Evolutionary conservation across 192 early-diverging fungal genomes (phyloP), one percentile per base, ranked within the genome.

Genomic region (Coemansia sp.): DNA sequence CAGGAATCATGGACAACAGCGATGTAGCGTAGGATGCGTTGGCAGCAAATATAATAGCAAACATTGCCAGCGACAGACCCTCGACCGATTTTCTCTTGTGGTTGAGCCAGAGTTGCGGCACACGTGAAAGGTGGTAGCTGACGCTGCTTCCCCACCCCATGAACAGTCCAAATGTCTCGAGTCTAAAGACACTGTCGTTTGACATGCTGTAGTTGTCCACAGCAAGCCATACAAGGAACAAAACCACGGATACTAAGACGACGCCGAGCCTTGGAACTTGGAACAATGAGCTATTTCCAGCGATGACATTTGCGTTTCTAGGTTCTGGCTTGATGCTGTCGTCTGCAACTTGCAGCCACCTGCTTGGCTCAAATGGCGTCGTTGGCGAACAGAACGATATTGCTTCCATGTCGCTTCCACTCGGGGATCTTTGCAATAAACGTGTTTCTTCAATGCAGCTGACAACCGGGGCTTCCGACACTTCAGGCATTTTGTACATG

Each of bases 81-180:
- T 90, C 82, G 14, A 87, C 85, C 3, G 90, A 91, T 59, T 83
- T 71, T 19, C 87, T 62, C 20, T 73, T 62, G 62, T 71, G 74
- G 68, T 92, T 93, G 46, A 85, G 88, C 74, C 80, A 85, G 48
- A 93, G 83, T 67, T 93, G 92, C 23, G 92, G 92, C 42, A 93
- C 76, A 9, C 91, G 83, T 19, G 87, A 89, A 6, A 85, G 74
- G 32, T 92, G 73, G 73, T 90, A 93, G 42, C 87, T 80, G 13
- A 73, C 23, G 2, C 84, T 85, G 65, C 90, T 90, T 40, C 76
- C 62, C 87, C 87, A 93, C 0, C 89, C 85, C 68, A 91, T 82
- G n/a, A 88, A 59, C 32, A 85, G 59, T 0, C 92, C 87, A 53
- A 87, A 60, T 40, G 43, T 22, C 36, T 63, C 41, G 10, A 60